Conservation (phyloP, 345 rosid species). For the Cardamine resedifolia region DNA sequence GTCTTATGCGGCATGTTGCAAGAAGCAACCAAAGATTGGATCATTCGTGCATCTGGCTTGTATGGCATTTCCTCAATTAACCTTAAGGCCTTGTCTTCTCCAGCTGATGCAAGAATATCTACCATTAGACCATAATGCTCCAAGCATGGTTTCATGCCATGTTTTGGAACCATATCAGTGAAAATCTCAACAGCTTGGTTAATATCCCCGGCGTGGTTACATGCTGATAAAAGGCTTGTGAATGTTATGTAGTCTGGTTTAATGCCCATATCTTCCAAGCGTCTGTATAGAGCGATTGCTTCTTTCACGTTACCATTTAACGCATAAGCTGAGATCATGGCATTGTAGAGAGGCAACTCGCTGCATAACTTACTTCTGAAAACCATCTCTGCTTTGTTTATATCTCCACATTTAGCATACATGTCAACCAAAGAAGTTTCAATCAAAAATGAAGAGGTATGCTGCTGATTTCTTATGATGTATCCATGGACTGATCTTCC, state of each 20-base stretch:
- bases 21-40: conserved; percentile 47
- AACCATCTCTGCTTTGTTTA: conserved; percentile 45
- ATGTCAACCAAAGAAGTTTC: conserved; percentile 61
- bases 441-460: conserved; percentile 30
- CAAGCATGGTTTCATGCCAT: conserved; percentile 38
- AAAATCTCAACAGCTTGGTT: conserved; percentile 47
- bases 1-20: conserved; percentile 43
- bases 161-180: conserved; percentile 38
- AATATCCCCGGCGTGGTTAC: conserved; percentile 44
- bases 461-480: conserved; percentile 45
- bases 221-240: conserved; percentile 48
- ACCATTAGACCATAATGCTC: conserved; percentile 60
- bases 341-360: conserved; percentile 49
- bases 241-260: conserved; percentile 55
- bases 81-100: conserved; percentile 45
- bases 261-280: conserved; percentile 33
- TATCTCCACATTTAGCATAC: conserved; percentile 69
- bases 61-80: conserved; percentile 44
- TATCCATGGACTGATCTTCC: conserved; percentile 65
- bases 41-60: conserved; percentile 48
- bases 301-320: conserved; percentile 45
- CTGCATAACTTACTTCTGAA: conserved; percentile 34
- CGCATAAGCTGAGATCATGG: conserved; percentile 55
- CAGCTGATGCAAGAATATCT: conserved; percentile 46
- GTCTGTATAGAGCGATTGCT: conserved; percentile 39